These are phyloP conservation scores for Lactuca saligna DNA, from an alignment of 129 eudicot genomes.

Conservation along the genomic window DNA sequence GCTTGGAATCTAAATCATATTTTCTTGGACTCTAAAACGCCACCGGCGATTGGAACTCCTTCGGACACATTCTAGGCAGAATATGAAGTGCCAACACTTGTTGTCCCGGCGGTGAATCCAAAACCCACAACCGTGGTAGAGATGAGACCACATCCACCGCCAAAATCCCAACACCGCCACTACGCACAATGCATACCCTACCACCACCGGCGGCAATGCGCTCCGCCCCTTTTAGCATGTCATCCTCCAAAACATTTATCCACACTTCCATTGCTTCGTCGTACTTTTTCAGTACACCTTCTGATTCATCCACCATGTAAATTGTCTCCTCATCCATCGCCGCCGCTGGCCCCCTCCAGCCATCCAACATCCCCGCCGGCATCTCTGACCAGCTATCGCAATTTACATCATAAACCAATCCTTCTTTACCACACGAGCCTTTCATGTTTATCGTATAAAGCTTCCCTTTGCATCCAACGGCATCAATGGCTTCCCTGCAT, in stretches of 20 bases:
- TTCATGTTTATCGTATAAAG: conserved; percentile 71
- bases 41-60: conserved; percentile 15
- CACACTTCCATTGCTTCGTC: conserved; percentile 43
- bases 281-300: conserved; percentile 54
- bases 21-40: background rate
- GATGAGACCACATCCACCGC: conserved; percentile 69
- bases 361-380: conserved; percentile 66
- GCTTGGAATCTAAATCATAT: background rate
- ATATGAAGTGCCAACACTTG: conserved; percentile 51
- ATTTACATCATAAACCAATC: conserved; percentile 52
- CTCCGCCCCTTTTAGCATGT: conserved; percentile 56
- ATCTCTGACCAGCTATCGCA: conserved; percentile 58
- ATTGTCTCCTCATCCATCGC: conserved; percentile 65
- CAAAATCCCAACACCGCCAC: conserved; percentile 47
- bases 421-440: conserved; percentile 62
- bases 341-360: conserved; percentile 94
- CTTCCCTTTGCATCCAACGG: conserved; percentile 68
- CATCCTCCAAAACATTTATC: conserved; percentile 45
- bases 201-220: conserved; percentile 62
- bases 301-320: conserved; percentile 55
- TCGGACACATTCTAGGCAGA: conserved; percentile 65
- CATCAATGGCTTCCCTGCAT: conserved; percentile 72
- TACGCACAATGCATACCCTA: conserved; percentile 62
- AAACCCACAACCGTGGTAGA: conserved; percentile 43
- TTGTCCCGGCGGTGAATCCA: conserved; percentile 57